phyloP scores from a whole-genome alignment of 805 yeast species.

The Lipomyces mesembrius region DNA sequence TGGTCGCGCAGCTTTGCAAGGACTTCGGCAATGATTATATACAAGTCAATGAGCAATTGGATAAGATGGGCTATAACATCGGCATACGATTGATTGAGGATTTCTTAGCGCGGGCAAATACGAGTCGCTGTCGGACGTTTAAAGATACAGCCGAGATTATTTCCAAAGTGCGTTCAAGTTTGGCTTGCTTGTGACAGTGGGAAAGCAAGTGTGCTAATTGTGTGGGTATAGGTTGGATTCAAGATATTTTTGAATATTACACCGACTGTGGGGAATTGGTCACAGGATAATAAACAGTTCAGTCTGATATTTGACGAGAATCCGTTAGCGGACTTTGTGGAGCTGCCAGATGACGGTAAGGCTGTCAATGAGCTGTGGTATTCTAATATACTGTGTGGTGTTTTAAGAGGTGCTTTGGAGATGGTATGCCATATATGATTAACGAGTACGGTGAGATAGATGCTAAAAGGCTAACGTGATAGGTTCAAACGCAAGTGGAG shows the following conservation, averaged over 20 bases:
- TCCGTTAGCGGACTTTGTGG: slow-evolving; percentile 94
- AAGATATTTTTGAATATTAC: slow-evolving; percentile 82
- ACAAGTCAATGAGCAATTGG: slow-evolving; percentile 82
- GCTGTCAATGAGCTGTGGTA: slow-evolving; percentile 84
- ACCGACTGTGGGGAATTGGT: slow-evolving; percentile 78
- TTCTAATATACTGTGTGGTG: slow-evolving; percentile 87
- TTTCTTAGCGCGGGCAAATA: slow-evolving; percentile 84
- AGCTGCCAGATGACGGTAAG: slow-evolving; percentile 79
- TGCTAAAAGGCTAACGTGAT: not conserved
- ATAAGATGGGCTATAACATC: slow-evolving; percentile 92
- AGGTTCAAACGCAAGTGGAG: slow-evolving; percentile 87
- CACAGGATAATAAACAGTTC: slow-evolving; percentile 73
- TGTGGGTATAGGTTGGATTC: slow-evolving; percentile 65
- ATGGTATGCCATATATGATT: slow-evolving; percentile 55
- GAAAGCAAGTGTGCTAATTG: not conserved
- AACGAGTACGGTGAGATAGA: not conserved
- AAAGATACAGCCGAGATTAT: slow-evolving; percentile 87
- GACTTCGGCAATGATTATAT: slow-evolving; percentile 77
- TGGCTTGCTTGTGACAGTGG: not conserved
- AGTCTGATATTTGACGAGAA: slow-evolving; percentile 77
- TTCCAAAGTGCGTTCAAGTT: slow-evolving; percentile 51
- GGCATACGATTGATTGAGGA: slow-evolving; percentile 92
- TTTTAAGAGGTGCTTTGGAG: slow-evolving; percentile 85
- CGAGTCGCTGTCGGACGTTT: slow-evolving; percentile 77
- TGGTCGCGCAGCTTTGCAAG: slow-evolving; percentile 86